Conservation (phyloP, 345 rosid species). For the Gossypium turneri region DNA sequence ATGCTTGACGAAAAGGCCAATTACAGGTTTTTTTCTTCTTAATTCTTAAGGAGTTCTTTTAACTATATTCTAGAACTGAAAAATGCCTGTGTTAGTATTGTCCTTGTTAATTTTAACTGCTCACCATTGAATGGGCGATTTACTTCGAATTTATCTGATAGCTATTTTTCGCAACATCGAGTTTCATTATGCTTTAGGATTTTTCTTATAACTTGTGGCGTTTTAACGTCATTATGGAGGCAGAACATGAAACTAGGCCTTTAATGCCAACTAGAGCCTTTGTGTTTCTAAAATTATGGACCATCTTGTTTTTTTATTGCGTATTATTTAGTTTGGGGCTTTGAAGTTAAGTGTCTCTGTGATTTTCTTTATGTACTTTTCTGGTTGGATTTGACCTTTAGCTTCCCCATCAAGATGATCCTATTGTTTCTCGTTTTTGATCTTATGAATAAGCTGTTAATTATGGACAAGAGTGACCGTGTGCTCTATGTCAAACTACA, state of each 20-base stretch:
- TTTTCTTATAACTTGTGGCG: not conserved
- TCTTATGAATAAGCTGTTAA: not conserved
- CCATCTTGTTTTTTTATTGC: not conserved
- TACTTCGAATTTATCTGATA: too few species aligned
- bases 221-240: not conserved
- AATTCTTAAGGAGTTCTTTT: not conserved
- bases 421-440: not conserved
- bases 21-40: constrained; percentile 48
- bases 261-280: not conserved
- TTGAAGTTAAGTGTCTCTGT: not conserved
- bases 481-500: not conserved
- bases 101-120: not conserved
- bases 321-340: not conserved
- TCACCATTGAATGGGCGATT: not conserved
- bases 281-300: not conserved
- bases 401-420: not conserved
- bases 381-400: not conserved
- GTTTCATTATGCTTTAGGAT: not conserved
- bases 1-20: constrained; percentile 87
- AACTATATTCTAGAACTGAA: not conserved
- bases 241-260: not conserved
- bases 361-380: not conserved
- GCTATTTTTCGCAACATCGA: not conserved
- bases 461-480: not conserved
- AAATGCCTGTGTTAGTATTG: not conserved